These are phyloP conservation scores for Spathaspora hagerdaliae DNA, from an alignment of 805 yeast genomes.

Conservation along the genomic window DNA sequence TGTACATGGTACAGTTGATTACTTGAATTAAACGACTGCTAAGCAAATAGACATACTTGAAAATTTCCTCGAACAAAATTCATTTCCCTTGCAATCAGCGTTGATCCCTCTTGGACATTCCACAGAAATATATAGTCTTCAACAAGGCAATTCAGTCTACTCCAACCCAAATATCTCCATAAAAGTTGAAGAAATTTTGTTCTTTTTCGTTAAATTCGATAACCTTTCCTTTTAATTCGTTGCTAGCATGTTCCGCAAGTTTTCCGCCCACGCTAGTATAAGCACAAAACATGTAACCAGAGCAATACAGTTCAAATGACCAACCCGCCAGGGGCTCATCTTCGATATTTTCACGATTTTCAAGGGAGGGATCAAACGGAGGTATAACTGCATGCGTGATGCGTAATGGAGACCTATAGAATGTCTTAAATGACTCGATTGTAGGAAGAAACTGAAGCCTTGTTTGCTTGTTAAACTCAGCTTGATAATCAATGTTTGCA, in stretches of 20 bases:
- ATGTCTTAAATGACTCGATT: slow-evolving; percentile 17
- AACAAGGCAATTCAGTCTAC: not conserved
- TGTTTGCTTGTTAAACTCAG: slow-evolving; percentile 16
- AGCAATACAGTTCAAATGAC: slow-evolving; percentile 19
- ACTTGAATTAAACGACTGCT: too few relatives aligned
- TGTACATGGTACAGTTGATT: too few relatives aligned
- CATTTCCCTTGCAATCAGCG: too few relatives aligned
- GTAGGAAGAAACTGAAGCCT: slow-evolving; percentile 13
- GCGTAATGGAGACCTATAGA: slow-evolving; percentile 20
- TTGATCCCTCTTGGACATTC: too few relatives aligned
- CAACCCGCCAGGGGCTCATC: slow-evolving; percentile 21
- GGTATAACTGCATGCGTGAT: slow-evolving; percentile 22
- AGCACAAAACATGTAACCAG: slow-evolving; percentile 27
- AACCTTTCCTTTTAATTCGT: slow-evolving; percentile 41
- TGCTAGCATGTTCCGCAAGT: slow-evolving; percentile 21
- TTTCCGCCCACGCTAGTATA: slow-evolving; percentile 36
- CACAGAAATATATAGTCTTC: too few relatives aligned
- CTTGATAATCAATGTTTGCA: slow-evolving; percentile 15
- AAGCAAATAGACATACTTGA: too few relatives aligned
- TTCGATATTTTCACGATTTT: slow-evolving; percentile 18
- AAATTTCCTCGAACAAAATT: too few relatives aligned
- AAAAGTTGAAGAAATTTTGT: slow-evolving; percentile 28
- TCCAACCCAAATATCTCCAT: slow-evolving; percentile 46
- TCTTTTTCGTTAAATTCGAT: slow-evolving; percentile 32
- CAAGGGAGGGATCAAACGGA: slow-evolving; percentile 20